Evolutionary conservation across 192 early-diverging fungal species (phyloP).

Genomic region (Blastocladiella britannica): DNA sequence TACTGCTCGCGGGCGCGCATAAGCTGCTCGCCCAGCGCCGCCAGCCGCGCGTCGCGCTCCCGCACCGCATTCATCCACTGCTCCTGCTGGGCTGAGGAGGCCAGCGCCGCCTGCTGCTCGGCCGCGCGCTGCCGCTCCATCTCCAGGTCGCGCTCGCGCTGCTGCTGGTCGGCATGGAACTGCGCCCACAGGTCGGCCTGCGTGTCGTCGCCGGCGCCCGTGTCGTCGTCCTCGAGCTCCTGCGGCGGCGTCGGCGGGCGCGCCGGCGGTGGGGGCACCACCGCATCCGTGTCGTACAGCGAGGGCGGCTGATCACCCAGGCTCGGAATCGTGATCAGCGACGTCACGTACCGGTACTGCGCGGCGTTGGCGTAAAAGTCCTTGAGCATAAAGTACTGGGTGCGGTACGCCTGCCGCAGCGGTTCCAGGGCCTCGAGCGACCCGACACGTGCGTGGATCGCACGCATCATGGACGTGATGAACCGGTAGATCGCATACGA

Average conservation of each 20-base stretch:
- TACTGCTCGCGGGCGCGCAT: constrained; percentile 52
- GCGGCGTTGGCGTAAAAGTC: constrained; percentile 84
- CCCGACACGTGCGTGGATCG: constrained; percentile 49
- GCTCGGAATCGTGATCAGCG: constrained; percentile 71
- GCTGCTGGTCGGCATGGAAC: constrained; percentile 16
- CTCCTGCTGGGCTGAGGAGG: constrained; percentile 45
- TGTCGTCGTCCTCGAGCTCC: constrained; percentile 42
- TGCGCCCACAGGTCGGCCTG: constrained; percentile 10
- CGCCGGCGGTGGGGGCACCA: constrained; percentile 19
- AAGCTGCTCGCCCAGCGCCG: constrained; percentile 62
- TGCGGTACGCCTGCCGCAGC: constrained; percentile 67
- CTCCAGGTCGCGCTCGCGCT: constrained; percentile 37
- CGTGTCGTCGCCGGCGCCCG: constrained; percentile 13
- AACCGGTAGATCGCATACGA: constrained; percentile 90
- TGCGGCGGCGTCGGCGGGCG: constrained; percentile 23
- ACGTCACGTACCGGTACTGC: constrained; percentile 75
- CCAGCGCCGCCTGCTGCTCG: constrained; percentile 28
- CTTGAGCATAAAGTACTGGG: constrained; percentile 61
- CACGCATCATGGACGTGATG: constrained; percentile 78
- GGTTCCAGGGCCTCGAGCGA: constrained; percentile 72
- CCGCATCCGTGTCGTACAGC: constrained; percentile 3
- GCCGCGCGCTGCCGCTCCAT: constrained; percentile 31
- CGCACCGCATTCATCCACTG: constrained; percentile 37
- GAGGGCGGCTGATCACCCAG: constrained; percentile 22
- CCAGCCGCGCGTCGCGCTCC: constrained; percentile 38